Evolutionary conservation across 1,284 basidiomycete species (phyloP).

Genomic region (Ceratobasidium sp.): DNA sequence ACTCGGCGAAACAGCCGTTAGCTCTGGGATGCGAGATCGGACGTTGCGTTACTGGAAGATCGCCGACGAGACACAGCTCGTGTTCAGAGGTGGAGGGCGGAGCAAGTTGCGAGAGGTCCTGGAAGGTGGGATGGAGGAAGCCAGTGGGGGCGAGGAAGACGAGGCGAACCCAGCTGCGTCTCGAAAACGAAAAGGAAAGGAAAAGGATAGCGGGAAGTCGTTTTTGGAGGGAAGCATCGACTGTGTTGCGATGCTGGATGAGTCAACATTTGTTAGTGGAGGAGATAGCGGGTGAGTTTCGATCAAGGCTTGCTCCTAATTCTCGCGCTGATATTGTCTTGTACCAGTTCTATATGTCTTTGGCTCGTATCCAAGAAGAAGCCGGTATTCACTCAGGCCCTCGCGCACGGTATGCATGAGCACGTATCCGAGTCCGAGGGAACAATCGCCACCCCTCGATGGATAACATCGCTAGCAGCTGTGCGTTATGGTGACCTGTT

Average conservation of each 20-base stretch:
- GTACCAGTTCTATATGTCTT: slow-evolving; percentile 78
- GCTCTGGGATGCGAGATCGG: slow-evolving; percentile 88
- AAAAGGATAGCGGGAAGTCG: slow-evolving; percentile 52
- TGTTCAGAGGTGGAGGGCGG: slow-evolving; percentile 90
- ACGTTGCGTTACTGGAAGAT: slow-evolving; percentile 97
- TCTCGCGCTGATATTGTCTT: not conserved
- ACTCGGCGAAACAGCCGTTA: slow-evolving; percentile 83
- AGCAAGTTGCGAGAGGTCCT: slow-evolving; percentile 79
- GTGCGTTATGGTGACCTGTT: slow-evolving; percentile 91
- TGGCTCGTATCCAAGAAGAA: slow-evolving; percentile 98
- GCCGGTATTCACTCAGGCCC: slow-evolving; percentile 81
- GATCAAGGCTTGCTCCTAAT: slow-evolving; percentile 40
- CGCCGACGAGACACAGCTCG: slow-evolving; percentile 92
- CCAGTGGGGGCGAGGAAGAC: slow-evolving; percentile 58
- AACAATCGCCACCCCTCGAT: slow-evolving; percentile 78
- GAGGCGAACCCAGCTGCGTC: slow-evolving; percentile 50
- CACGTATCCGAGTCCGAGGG: slow-evolving; percentile 73
- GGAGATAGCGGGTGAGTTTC: slow-evolving; percentile 88
- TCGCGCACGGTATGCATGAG: slow-evolving; percentile 87
- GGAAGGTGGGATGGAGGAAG: slow-evolving; percentile 74
- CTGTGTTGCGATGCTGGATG: slow-evolving; percentile 92
- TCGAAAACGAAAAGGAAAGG: slow-evolving; percentile 50
- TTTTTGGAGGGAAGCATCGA: slow-evolving; percentile 93
- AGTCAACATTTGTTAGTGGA: slow-evolving; percentile 89
- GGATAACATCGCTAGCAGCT: slow-evolving; percentile 86